Base-by-base conservation (phyloP, 441 rosid genomes). In the Jatropha podagrica region DNA sequence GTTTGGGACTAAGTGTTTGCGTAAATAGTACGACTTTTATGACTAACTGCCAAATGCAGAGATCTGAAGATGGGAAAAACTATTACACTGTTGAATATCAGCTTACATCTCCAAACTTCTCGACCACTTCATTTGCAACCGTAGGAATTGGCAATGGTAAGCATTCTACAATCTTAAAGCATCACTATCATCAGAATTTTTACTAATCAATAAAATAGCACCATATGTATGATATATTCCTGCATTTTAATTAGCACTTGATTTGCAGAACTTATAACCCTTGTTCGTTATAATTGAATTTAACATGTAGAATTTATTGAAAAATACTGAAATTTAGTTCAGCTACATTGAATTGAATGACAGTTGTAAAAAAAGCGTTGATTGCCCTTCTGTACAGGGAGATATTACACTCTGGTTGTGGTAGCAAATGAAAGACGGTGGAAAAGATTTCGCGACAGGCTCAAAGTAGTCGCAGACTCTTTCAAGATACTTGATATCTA, bases 401-500 rank as follows among this genome's bases (percentile, higher is more conserved):
- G 97, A 79, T 92, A 80, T 76, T 96, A 92, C 90, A 96, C 99
- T 0, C 77, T 96, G 76, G 86, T 85, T 15, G 99, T 93, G 11
- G 98, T 85, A 74, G 98, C 98, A 38, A 90, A 91, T 2, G 98
- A 93, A 71, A 91, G 97, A 73, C 80, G 97, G 37, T 93, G 97
- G 98, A 92, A 82, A 83, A 81, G 89, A 83, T 69, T 81, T 48
- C 90, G 95, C 56, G 84, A 87, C 60, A 82, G 77, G 85, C 97
- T 92, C 62, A 86, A 91, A 86, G 93, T 95, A 56, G 95, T 91
- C 1, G 98, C 99, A 1, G 97, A 95, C 81, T 92, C 98, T 76
- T 92, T 92, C 87, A 88, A 78, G 85, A 84, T 92, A 82, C 85
- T 89, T 56, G 86, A 95, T 54, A 89, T 88, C 64, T 86, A 79